Percentiles rank a stretch among this genome's conserved stretches.
Evolutionary conservation across 768 basidiomycete species (phyloP).

Genomic region (Tylopilus rubrobrunneus): DNA sequence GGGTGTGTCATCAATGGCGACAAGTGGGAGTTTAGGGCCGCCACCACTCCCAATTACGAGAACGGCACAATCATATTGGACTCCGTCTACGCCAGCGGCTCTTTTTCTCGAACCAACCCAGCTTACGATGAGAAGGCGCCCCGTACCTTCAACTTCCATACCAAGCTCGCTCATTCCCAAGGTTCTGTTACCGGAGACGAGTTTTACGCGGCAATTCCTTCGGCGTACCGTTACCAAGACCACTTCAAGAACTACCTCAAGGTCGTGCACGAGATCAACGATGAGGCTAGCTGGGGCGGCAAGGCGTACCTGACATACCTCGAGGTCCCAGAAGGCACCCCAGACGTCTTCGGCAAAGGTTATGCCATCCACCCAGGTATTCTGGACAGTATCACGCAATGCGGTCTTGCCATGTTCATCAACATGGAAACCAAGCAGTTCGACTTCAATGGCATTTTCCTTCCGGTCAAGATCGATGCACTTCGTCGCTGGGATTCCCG

Average conservation of each 20-base stretch:
- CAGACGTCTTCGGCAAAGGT: conserved; percentile 28
- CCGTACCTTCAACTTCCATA: conserved; percentile 21
- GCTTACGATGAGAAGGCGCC: conserved; percentile 22
- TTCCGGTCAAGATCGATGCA: conserved; percentile 30
- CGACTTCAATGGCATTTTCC: conserved; percentile 30
- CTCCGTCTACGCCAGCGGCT: conserved; percentile 29
- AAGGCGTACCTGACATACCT: conserved; percentile 28
- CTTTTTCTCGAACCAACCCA: conserved; percentile 25
- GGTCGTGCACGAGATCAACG: conserved; percentile 25
- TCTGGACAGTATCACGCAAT: conserved; percentile 31
- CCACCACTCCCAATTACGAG: conserved; percentile 21
- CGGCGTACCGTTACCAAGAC: conserved; percentile 19
- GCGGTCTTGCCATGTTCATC: conserved; percentile 29
- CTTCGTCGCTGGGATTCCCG: conserved; percentile 29
- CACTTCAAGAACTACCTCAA: conserved; percentile 29
- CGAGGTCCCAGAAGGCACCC: conserved; percentile 19
- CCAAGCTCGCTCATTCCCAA: conserved; percentile 19
- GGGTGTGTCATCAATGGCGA: conserved; percentile 27
- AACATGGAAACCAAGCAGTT: conserved; percentile 29
- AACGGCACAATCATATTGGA: conserved; percentile 26
- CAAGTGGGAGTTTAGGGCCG: conserved; percentile 28
- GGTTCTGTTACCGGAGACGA: conserved; percentile 17
- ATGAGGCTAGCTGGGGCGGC: conserved; percentile 24
- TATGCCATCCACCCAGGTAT: conserved; percentile 33
- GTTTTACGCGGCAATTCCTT: conserved; percentile 17